Evolutionary conservation across 2,329 filamentous ascomycete genomes (phyloP).

Genomic region (Sclerotinia nivalis): DNA sequence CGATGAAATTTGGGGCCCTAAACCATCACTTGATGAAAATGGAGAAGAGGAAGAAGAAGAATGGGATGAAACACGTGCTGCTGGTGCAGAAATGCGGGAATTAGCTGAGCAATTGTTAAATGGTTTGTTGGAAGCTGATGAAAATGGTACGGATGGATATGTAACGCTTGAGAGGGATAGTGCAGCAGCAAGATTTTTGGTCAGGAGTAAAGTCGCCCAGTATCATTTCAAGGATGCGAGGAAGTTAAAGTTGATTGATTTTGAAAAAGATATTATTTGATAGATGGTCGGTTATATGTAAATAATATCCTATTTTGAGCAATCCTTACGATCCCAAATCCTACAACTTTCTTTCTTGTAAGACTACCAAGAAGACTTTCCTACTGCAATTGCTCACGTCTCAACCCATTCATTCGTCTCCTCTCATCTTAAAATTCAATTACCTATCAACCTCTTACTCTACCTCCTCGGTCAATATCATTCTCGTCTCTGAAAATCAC

Average conservation of each 20-base stretch:
- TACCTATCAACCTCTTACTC: too few species aligned
- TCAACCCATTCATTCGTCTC: too few species aligned
- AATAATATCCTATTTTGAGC: background rate
- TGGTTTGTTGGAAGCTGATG: slow-evolving; percentile 54
- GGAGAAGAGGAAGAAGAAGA: slow-evolving; percentile 43
- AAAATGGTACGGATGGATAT: slow-evolving; percentile 58
- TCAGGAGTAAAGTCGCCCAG: slow-evolving; percentile 64
- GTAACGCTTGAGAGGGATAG: slow-evolving; percentile 60
- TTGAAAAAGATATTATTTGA: slow-evolving; percentile 53
- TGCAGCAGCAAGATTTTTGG: slow-evolving; percentile 62
- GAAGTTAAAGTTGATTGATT: slow-evolving; percentile 60
- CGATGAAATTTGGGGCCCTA: slow-evolving; percentile 59
- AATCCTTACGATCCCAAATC: too few species aligned
- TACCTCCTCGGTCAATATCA: too few species aligned
- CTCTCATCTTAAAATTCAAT: too few species aligned
- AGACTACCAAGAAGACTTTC: too few species aligned
- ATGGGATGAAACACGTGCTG: slow-evolving; percentile 43
- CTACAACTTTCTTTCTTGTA: background rate
- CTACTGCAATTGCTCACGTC: too few species aligned
- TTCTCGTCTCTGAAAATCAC: too few species aligned
- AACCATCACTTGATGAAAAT: slow-evolving; percentile 41
- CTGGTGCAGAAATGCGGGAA: slow-evolving; percentile 60
- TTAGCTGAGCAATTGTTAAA: slow-evolving; percentile 63
- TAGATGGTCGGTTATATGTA: background rate
- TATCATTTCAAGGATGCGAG: slow-evolving; percentile 66